Conservation (phyloP, 306 rosid genomes). For the Sophora flavescens region DNA sequence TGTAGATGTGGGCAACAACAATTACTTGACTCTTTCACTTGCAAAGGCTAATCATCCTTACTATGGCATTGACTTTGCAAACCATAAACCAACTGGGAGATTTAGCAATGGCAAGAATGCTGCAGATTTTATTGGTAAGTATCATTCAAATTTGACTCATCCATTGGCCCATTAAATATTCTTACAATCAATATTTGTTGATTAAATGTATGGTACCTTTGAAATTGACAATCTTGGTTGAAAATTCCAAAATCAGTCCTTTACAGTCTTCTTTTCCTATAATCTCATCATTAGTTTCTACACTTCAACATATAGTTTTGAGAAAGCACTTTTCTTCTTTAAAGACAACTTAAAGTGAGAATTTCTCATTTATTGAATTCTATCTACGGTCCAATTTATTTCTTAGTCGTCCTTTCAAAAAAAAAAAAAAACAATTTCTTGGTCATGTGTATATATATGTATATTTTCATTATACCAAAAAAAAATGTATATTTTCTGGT, state of each 20-base stretch:
- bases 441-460: not conserved
- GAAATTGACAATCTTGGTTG: not conserved
- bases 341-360: not conserved
- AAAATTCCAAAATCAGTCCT: not conserved
- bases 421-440: too few species aligned
- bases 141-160: not conserved
- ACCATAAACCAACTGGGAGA: slow-evolving; percentile 69
- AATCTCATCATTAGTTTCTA: not conserved
- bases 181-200: not conserved
- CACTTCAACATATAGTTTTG: not conserved
- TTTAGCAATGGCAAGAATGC: slow-evolving; percentile 86
- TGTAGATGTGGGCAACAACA: slow-evolving; percentile 85
- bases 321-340: not conserved
- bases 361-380: not conserved
- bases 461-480: too few species aligned
- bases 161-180: not conserved
- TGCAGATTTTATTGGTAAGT: slow-evolving; percentile 76
- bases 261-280: not conserved
- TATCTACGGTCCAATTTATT: not conserved
- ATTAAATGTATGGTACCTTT: not conserved
- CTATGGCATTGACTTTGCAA: slow-evolving; percentile 77
- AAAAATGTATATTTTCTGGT: not conserved
- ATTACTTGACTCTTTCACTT: slow-evolving; percentile 60
- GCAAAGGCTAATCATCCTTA: slow-evolving; percentile 74
- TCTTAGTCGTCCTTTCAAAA: too few species aligned